Evolutionary conservation across 257 asterid species (phyloP), one percentile per base, ranked within the genome.

Genomic region (Capsicum pubescens): DNA sequence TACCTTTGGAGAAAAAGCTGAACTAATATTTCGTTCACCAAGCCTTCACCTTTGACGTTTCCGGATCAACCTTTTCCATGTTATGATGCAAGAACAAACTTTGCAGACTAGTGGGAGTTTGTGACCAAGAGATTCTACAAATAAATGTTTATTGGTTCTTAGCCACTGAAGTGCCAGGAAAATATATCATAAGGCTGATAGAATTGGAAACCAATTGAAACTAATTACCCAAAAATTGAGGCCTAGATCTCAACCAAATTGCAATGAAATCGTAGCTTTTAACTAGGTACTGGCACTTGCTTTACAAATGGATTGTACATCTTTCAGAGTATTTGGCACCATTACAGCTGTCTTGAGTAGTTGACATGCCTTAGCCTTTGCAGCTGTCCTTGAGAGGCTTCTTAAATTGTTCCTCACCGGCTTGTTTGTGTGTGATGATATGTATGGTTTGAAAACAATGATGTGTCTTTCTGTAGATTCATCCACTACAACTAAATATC

Each of bases 201-300:
- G 21, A 36, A 36, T 36, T 36, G n/a, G 39, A 36, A 36, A 36
- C 39, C 80, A 48, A 50, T 9, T 48, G 80, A 72, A 72, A 76
- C 81, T 7, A 52, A 21, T 52, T 76, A 26, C 52, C n/a, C 21
- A 63, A 52, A 76, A 50, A 48, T 50, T 72, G 60, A 50, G 81
- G 81, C 48, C 63, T 76, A 21, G 61, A 74, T 19, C 63, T 76
- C 81, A 76, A 76, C 63, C 42, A 26, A 76, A 76, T 21, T 76
- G 63, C 63, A 26, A 52, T 21, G 48, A 26, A 32, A 14, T 60
- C 2, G 19, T 50, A 74, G 44, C 60, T 74, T 74, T 74, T 50
- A 39, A 42, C 12, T 48, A 74, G 80, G 42, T 48, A 26, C 11
- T 72, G 6, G 60, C 60, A 50, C 80, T 72, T 72, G 19, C 59